Evolutionary conservation across 768 basidiomycete genomes (phyloP), one percentile per base, ranked within the genome.

Genomic region (Sarcodon sp.): DNA sequence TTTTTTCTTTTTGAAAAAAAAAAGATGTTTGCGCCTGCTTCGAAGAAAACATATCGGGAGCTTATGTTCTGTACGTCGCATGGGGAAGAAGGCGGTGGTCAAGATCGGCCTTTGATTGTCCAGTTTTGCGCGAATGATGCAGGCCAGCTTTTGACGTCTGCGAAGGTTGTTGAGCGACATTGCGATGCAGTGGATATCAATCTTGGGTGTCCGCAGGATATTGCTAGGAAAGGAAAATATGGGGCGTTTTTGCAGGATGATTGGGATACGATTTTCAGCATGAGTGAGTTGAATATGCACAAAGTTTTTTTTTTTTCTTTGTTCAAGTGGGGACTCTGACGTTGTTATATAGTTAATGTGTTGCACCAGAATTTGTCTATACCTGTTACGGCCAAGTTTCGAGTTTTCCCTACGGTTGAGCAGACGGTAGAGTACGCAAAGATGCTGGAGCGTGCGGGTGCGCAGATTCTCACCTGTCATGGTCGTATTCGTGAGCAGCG

Each of bases 161-260:
- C 96, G 0, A 76, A 73, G 56, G 69, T 75, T 7, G 71, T 99
- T 6, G 83, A 91, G 56, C 65, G 70, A 0, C 71, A 83, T 50
- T 93, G 90, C 57, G 94, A 99, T 63, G 96, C 88, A 0, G 78
- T 98, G 33, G 96, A 99, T 61, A 72, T 99, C 62, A 98, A 99
- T 61, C 67, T 92, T 52, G 86, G 91, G 1, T 89, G 96, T 60
- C 94, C 94, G 0, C 94, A 99, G 58, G 91, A 94, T 43, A 97
- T 99, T 49, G 96, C 94, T 0, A 77, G 76, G 52, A 71, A 77
- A 21, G 94, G 96, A 0, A 73, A 73, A 37, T 99, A 97, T 53
- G 94, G 96, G 0, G 75, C 83, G 0, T 98, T 87, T 67, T 60
- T 98, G 48, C 89, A 92, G 69, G 92, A 98, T 50, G 90, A 97